Conservation (phyloP, 768 basidiomycete genomes). For the Strobilomyces echinocephalus region DNA sequence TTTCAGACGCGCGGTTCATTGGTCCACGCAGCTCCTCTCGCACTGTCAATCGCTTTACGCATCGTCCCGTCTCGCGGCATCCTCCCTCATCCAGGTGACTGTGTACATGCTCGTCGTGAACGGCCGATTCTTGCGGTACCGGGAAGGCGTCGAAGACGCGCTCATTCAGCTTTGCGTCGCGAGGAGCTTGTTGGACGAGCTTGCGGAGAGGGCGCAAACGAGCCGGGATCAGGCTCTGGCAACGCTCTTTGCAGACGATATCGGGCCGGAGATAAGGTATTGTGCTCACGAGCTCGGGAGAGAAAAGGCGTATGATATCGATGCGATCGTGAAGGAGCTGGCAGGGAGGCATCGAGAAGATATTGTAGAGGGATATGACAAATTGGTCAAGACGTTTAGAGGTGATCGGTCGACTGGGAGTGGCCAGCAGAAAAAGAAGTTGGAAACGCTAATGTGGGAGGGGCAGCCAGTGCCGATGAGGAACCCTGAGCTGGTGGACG, state of each 20-base stretch:
- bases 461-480: conserved; percentile 79
- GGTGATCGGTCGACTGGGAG: conserved; percentile 36
- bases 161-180: conserved; percentile 76
- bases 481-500: conserved; percentile 87
- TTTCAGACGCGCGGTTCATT: conserved; percentile 73
- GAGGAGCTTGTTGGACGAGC: conserved; percentile 62
- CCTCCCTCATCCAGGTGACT: conserved; percentile 62
- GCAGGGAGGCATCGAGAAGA: conserved; percentile 51
- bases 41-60: conserved; percentile 63
- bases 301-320: conserved; percentile 75
- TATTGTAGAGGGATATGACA: conserved; percentile 61
- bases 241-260: conserved; percentile 75
- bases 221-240: conserved; percentile 87
- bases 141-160: conserved; percentile 71
- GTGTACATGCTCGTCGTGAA: conserved; percentile 77
- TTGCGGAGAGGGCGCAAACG: conserved; percentile 58
- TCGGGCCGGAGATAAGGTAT: conserved; percentile 87
- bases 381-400: conserved; percentile 47
- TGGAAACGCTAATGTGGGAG: conserved; percentile 71
- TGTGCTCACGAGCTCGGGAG: conserved; percentile 86
- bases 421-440: conserved; percentile 45
- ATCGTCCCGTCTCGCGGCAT: conserved; percentile 47
- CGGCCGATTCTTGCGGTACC: conserved; percentile 77
- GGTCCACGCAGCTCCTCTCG: conserved; percentile 73
- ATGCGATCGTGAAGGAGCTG: conserved; percentile 64